A percentile compares a stretch with the other conserved stretches of the same genome.
Evolutionary conservation across 139 green algal species (phyloP).

Genomic region (Parachlorella kessleri): DNA sequence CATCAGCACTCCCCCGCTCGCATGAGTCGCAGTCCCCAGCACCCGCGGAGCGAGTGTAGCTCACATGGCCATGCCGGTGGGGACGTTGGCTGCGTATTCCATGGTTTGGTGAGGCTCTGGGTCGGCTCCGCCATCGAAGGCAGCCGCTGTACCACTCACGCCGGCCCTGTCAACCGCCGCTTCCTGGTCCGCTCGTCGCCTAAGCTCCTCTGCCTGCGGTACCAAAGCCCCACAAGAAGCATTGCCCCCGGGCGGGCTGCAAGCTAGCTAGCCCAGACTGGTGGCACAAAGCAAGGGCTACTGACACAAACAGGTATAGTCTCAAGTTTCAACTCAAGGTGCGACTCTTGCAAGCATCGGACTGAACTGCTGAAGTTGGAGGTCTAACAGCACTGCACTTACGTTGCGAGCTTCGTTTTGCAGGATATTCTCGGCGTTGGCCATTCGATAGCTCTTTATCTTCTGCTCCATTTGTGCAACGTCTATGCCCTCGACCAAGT

Average conservation of each 20-base stretch:
- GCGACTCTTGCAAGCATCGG: too few relatives aligned
- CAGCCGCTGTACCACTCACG: constrained; percentile 39
- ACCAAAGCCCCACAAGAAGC: too few relatives aligned
- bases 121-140: constrained; percentile 23
- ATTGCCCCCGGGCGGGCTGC: too few relatives aligned
- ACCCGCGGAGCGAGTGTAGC: too few relatives aligned
- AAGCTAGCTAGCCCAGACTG: too few relatives aligned
- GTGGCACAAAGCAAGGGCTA: too few relatives aligned
- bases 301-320: too few relatives aligned
- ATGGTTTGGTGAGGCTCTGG: constrained; percentile 45
- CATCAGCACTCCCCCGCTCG: too few relatives aligned
- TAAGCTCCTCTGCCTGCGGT: constrained; percentile 21
- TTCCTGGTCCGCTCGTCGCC: not conserved
- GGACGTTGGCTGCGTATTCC: constrained; percentile 32
- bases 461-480: constrained; percentile 32
- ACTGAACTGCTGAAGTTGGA: too few relatives aligned
- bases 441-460: constrained; percentile 36
- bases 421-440: constrained; percentile 41
- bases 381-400: too few relatives aligned
- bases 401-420: constrained; percentile 42
- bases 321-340: too few relatives aligned
- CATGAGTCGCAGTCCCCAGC: too few relatives aligned
- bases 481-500: constrained; percentile 43
- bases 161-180: constrained; percentile 15
- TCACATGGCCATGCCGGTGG: constrained; percentile 2